phyloP scores from a whole-genome alignment of 1,284 basidiomycete genomes.

The Fomitiporia mediterranea region DNA sequence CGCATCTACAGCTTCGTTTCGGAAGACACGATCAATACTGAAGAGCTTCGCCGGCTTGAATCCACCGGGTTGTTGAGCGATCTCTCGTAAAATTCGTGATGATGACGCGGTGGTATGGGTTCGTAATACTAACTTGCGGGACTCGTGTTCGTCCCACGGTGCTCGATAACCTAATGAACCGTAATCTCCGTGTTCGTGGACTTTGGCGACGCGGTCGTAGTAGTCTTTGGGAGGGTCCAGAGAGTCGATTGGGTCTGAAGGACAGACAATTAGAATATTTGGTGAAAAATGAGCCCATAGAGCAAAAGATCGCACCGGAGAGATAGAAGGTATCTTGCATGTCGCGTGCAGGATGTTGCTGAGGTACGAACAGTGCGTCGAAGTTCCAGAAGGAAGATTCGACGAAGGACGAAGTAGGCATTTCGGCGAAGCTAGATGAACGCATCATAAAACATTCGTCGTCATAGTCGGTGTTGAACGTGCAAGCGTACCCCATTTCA shows the following conservation, averaged over 20 bases:
- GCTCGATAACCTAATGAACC: slow-evolving; percentile 97
- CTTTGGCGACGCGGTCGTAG: slow-evolving; percentile 82
- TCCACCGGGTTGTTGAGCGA: slow-evolving; percentile 71
- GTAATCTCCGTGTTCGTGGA: slow-evolving; percentile 89
- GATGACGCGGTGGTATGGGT: slow-evolving; percentile 98
- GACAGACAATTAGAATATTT: no score
- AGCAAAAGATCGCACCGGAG: slow-evolving; percentile 52
- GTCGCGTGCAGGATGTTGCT: slow-evolving; percentile 98
- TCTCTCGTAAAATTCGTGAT: slow-evolving; percentile 90
- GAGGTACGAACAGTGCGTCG: slow-evolving; percentile 96
- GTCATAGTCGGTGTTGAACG: neutral
- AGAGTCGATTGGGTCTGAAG: slow-evolving; percentile 75
- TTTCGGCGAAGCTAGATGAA: slow-evolving; percentile 86
- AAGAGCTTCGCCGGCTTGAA: slow-evolving; percentile 97
- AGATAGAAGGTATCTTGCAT: slow-evolving; percentile 99
- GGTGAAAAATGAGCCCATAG: neutral
- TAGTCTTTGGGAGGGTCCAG: slow-evolving; percentile 81
- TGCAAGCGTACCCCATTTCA: slow-evolving; percentile 85
- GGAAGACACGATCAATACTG: slow-evolving; percentile 98
- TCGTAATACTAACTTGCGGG: slow-evolving; percentile 86
- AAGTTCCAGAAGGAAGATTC: slow-evolving; percentile 99
- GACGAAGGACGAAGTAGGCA: slow-evolving; percentile 98
- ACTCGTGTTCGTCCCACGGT: slow-evolving; percentile 93
- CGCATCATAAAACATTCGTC: neutral
- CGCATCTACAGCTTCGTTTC: slow-evolving; percentile 98